These are phyloP conservation scores for Angomonas desouzai DNA, from an alignment of 208 protist genomes.

Conservation along the genomic window DNA sequence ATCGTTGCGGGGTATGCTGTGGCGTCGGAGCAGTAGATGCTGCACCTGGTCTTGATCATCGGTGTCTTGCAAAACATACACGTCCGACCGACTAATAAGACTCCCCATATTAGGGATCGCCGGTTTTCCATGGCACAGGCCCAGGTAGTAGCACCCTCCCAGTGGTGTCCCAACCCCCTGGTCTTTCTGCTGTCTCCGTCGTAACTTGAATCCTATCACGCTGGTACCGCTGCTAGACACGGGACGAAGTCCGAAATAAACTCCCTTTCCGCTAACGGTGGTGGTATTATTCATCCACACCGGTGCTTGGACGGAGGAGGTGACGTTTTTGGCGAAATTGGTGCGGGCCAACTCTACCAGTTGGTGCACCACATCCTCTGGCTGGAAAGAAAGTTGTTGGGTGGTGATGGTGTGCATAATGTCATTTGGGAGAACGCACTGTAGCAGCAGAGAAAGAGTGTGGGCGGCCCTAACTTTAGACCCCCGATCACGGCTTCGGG, in stretches of 20 bases:
- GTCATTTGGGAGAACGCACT: constrained; percentile 48
- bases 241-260: constrained; percentile 64
- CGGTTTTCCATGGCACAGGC: constrained; percentile 70
- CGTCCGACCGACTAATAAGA: constrained; percentile 68
- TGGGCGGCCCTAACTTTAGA: constrained; percentile 65
- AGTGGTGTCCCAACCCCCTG: constrained; percentile 66
- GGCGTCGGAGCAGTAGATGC: constrained; percentile 60
- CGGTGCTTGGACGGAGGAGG: constrained; percentile 21
- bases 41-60: constrained; percentile 85
- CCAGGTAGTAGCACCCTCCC: constrained; percentile 88
- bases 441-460: constrained; percentile 46
- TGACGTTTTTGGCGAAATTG: neutral
- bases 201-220: constrained; percentile 81
- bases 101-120: constrained; percentile 58
- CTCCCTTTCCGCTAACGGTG: constrained; percentile 64
- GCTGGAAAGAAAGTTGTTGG: constrained; percentile 6
- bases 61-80: constrained; percentile 85
- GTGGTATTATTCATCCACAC: constrained; percentile 42
- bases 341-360: constrained; percentile 30
- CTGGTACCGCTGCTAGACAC: constrained; percentile 62
- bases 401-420: constrained; percentile 25
- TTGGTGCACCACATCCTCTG: constrained; percentile 30
- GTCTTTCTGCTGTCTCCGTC: constrained; percentile 49
- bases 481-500: constrained; percentile 53
- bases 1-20: constrained; percentile 71